Evolutionary conservation across 257 asterid species (phyloP), one percentile per base, ranked within the genome.

Genomic region (Lantana camara): DNA sequence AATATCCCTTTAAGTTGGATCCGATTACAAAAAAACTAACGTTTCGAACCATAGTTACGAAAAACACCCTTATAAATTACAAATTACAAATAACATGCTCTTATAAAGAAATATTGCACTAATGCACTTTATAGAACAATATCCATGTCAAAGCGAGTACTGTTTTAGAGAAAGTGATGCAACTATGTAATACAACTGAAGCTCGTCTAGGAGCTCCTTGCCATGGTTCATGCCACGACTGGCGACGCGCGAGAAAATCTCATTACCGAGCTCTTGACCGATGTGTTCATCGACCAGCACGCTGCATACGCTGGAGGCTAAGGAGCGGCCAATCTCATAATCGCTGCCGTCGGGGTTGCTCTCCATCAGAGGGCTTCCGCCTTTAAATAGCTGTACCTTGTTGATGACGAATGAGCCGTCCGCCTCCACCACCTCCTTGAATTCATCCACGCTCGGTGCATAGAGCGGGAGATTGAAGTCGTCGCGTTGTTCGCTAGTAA

Each of bases 281-380:
- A 94, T 86, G 76, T 90, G 98, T 2, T 96, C 99, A 9, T 94
- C 99, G 0, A 94, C 99, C 0, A 94, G 87, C 60, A 94, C 99
- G 2, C 93, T 96, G 58, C 88, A 73, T 0, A 94, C 90, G 15
- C 98, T 90, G 66, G 63, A 88, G 64, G 95, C 98, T 2, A 94
- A 71, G 20, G 91, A 96, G 5, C 85, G 93, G 23, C 99, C 99
- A 8, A 90, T 69, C 85, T 94, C 99, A n/a, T n/a, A n/a, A n/a
- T n/a, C 0, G 79, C 91, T n/a, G 79, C 83, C 23, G 90, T 93
- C 90, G 0, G 98, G 96, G 49, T 78, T 88, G 76, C 55, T 80
- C 13, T 90, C 96, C 57, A 94, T 96, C 47, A 90, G 82, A 5
- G 99, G 99, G 73, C 99, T 93, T 1, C 99, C 99, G 7, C 96